Evolutionary conservation across 2,329 filamentous ascomycete species (phyloP).

Genomic region (Zasmidium citrigriseum): DNA sequence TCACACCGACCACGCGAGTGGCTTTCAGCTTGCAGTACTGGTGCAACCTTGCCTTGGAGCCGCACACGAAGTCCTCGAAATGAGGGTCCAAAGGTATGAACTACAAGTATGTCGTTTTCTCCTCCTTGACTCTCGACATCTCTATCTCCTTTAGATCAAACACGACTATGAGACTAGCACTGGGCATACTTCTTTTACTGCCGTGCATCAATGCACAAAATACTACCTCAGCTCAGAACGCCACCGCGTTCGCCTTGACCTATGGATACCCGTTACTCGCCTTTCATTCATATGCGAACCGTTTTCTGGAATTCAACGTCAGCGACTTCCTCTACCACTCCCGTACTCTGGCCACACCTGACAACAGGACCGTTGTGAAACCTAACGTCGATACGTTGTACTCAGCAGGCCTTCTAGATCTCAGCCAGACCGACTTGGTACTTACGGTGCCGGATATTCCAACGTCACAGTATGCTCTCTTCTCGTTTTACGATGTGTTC

Average conservation of each 20-base stretch:
- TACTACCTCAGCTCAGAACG: slow-evolving; percentile 13
- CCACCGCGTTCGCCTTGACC: slow-evolving; percentile 20
- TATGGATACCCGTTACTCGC: slow-evolving; percentile 28
- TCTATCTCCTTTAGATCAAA: background rate
- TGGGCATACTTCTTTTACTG: background rate
- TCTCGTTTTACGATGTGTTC: slow-evolving; percentile 26
- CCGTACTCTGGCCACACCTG: slow-evolving; percentile 13
- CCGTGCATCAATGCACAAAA: background rate
- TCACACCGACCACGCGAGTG: background rate
- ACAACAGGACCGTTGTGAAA: slow-evolving; percentile 18
- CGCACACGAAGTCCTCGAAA: too few species aligned
- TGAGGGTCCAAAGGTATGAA: too few species aligned
- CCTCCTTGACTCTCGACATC: background rate
- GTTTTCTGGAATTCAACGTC: slow-evolving; percentile 7
- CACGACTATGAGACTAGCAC: background rate
- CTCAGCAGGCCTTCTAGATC: slow-evolving; percentile 20
- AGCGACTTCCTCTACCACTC: slow-evolving; percentile 17
- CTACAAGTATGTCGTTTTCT: too few species aligned
- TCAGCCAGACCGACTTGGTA: slow-evolving; percentile 20
- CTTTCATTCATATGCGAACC: slow-evolving; percentile 13
- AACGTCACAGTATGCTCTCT: slow-evolving; percentile 17
- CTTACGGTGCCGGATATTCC: slow-evolving; percentile 20
- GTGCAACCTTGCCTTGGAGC: too few species aligned
- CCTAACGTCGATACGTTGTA: slow-evolving; percentile 30
- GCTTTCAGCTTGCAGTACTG: background rate